Evolutionary conservation across 164 flowering plant species (phyloP).

Genomic region (Macadamia integrifolia): DNA sequence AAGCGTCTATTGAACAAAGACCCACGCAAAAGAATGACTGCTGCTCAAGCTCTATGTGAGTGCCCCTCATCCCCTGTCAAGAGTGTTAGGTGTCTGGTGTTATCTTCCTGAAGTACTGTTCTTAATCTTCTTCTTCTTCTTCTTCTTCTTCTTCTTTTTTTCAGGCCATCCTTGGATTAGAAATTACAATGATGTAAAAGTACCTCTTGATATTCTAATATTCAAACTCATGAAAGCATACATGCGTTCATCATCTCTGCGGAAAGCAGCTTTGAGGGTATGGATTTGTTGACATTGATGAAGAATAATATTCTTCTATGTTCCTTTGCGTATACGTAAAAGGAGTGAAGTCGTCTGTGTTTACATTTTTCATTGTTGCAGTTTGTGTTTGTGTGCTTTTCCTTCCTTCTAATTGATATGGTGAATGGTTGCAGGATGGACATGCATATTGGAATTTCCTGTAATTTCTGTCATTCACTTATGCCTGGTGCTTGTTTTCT

Average conservation of each 20-base stretch:
- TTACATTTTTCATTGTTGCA: neutral
- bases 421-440: no score
- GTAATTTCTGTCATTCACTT: no score
- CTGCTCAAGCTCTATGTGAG: conserved; percentile 89
- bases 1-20: conserved; percentile 72
- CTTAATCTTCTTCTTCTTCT: conserved; percentile 1
- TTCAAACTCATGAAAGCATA: conserved; percentile 75
- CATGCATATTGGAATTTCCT: no score
- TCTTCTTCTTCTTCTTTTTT: conserved; percentile 13
- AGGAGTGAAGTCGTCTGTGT: neutral
- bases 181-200: conserved; percentile 39
- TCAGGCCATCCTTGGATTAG: conserved; percentile 97
- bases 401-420: no score
- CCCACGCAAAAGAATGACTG: conserved; percentile 75
- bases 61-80: conserved; percentile 13
- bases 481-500: no score
- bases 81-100: conserved; percentile 5
- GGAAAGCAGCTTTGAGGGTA: conserved; percentile 95
- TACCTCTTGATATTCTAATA: conserved; percentile 75
- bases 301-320: neutral
- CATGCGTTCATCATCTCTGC: conserved; percentile 80
- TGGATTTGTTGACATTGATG: conserved; percentile 22
- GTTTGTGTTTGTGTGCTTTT: no score
- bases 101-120: conserved; percentile 2
- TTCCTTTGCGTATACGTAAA: neutral